Evolutionary conservation across 139 green algal genomes (phyloP).

Genomic region (Asterochloris erici): DNA sequence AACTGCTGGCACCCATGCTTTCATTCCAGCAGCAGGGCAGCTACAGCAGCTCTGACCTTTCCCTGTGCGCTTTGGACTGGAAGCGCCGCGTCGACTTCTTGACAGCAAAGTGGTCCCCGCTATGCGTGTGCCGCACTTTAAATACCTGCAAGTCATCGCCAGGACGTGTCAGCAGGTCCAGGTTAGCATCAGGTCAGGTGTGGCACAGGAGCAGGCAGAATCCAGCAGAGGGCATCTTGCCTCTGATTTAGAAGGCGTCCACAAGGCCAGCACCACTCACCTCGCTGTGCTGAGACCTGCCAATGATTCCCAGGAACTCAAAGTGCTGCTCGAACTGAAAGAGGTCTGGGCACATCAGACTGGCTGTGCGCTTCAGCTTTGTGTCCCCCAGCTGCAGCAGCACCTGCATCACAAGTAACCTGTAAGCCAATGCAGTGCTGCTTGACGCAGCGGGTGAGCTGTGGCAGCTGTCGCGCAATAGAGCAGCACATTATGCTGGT

Average conservation of each 20-base stretch:
- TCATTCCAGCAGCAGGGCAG: not conserved
- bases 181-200: no score
- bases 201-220: not conserved
- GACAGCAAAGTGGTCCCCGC: constrained; percentile 51
- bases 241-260: not conserved
- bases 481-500: not conserved
- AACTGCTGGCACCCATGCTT: not conserved
- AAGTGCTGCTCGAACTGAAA: constrained; percentile 79
- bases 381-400: constrained; percentile 50
- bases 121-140: constrained; percentile 44
- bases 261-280: constrained; percentile 6
- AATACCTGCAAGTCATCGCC: constrained; percentile 51
- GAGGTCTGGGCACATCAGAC: constrained; percentile 43
- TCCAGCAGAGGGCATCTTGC: not conserved
- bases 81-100: constrained; percentile 45
- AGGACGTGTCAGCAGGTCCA: not conserved
- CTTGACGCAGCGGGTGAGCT: not conserved
- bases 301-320: constrained; percentile 58
- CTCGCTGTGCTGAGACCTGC: constrained; percentile 50
- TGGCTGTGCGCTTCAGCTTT: constrained; percentile 49
- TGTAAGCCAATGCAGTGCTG: not conserved
- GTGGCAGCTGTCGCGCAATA: not conserved
- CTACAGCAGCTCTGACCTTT: constrained; percentile 12
- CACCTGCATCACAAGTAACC: constrained; percentile 29
- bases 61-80: constrained; percentile 41